A percentile compares a stretch with the other conserved stretches of the same genome.
Conservation (phyloP, 2,329 filamentous ascomycete species). For the Cercospora nicotianae region DNA sequence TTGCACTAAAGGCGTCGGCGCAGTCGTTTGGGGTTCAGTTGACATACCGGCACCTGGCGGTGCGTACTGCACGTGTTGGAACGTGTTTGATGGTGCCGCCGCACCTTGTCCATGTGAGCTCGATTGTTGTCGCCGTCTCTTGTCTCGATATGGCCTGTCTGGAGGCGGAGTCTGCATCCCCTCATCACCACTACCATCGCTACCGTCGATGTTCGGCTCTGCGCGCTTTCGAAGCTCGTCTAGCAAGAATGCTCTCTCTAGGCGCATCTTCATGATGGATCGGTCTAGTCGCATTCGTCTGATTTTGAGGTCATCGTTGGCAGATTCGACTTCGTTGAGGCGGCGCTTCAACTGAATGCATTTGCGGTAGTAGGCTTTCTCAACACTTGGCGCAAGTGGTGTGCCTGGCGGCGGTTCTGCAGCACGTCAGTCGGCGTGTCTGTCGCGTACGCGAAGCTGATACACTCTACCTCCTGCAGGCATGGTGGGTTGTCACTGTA, state of each 20-base stretch:
- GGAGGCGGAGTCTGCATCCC: conserved; percentile 35
- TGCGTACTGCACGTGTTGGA: conserved; percentile 18
- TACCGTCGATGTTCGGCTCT: conserved; percentile 49
- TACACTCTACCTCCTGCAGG: conserved; percentile 6
- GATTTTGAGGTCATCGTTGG: conserved; percentile 79
- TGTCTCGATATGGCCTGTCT: conserved; percentile 37
- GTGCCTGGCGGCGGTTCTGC: conserved; percentile 31
- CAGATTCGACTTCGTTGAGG: conserved; percentile 85
- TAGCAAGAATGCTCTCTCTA: conserved; percentile 69
- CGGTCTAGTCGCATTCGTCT: conserved; percentile 78
- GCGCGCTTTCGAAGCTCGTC: conserved; percentile 51
- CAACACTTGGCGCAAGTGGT: conserved; percentile 80
- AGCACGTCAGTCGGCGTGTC: neutral
- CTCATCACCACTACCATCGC: conserved; percentile 38
- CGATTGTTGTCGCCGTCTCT: conserved; percentile 28
- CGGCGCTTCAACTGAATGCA: conserved; percentile 92
- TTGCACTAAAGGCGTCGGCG: conserved; percentile 14
- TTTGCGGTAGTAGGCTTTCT: conserved; percentile 94
- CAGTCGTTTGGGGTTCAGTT: neutral
- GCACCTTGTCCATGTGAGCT: conserved; percentile 9
- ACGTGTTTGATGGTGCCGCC: conserved; percentile 21
- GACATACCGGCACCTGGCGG: neutral
- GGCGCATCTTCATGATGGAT: conserved; percentile 85
- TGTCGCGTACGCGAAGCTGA: neutral
- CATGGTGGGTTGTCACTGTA: neutral